Evolutionary conservation across 179 eudicot genomes (phyloP).

Genomic region (Heliamphora pulchella): DNA sequence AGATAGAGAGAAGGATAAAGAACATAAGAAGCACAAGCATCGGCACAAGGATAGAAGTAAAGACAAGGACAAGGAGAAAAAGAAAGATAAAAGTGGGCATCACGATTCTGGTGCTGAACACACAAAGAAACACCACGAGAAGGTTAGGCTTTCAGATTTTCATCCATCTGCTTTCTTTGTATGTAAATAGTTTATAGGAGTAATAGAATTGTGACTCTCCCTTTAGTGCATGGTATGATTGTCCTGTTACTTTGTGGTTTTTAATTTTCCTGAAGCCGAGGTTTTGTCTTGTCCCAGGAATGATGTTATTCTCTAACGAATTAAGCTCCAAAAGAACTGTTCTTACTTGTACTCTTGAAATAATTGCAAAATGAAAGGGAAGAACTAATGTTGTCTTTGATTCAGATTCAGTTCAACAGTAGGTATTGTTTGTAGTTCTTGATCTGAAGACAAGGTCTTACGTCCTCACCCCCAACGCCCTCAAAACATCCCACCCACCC

Average conservation of each 20-base stretch:
- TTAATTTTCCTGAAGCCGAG: neutral
- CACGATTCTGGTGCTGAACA: constrained; percentile 66
- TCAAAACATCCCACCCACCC: no score
- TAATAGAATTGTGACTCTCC: neutral
- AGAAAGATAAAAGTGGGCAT: constrained; percentile 68
- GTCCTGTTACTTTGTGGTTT: neutral
- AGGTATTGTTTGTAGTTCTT: constrained; percentile 2
- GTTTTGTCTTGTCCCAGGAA: constrained; percentile 6
- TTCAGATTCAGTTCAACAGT: neutral
- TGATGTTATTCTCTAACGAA: neutral
- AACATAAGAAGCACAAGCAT: constrained; percentile 92
- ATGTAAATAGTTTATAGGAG: neutral
- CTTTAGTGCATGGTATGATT: neutral
- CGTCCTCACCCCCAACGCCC: no score
- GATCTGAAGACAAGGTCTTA: neutral
- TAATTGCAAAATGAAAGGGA: neutral
- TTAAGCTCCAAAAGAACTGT: neutral
- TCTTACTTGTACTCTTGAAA: neutral
- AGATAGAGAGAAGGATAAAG: constrained; percentile 85
- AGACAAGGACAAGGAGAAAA: constrained; percentile 88
- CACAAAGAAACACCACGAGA: constrained; percentile 74
- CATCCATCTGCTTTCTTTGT: constrained; percentile 9
- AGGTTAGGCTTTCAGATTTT: constrained; percentile 41
- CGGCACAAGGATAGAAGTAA: constrained; percentile 95
- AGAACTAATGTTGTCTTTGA: neutral